Evolutionary conservation across 2,329 filamentous ascomycete species (phyloP).

Genomic region (Grosmannia serpens): DNA sequence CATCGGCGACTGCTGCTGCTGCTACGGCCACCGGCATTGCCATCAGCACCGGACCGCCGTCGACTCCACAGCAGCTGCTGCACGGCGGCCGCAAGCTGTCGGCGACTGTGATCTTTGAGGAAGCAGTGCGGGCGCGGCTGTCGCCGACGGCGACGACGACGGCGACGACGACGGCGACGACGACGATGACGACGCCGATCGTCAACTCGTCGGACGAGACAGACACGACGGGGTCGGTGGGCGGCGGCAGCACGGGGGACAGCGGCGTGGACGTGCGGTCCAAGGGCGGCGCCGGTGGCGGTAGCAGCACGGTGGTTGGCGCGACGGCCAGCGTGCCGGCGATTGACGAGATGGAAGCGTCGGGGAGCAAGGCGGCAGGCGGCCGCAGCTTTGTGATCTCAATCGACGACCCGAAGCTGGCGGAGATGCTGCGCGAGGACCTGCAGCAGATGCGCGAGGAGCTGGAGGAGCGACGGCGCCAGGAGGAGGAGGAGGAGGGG

Average conservation of each 20-base stretch:
- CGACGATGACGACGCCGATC: no score
- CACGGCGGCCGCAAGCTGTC: conserved; percentile 8
- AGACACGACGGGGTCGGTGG: not conserved
- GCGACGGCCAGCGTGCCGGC: not conserved
- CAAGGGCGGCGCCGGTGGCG: not conserved
- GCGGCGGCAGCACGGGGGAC: not conserved
- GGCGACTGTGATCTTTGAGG: conserved; percentile 13
- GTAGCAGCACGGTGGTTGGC: not conserved
- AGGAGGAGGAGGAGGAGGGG: not conserved
- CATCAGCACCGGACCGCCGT: not conserved
- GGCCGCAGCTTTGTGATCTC: conserved; percentile 15
- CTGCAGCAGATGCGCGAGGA: conserved; percentile 18
- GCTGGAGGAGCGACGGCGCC: conserved; percentile 3
- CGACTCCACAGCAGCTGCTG: not conserved
- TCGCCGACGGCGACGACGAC: not conserved
- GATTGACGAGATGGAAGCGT: not conserved
- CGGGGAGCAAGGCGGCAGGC: not conserved
- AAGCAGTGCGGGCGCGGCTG: not conserved
- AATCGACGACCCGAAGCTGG: conserved; percentile 26
- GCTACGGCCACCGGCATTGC: not conserved
- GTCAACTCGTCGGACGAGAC: not conserved
- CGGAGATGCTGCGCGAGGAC: conserved; percentile 23
- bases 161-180: not conserved
- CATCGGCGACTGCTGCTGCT: not conserved
- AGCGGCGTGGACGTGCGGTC: not conserved